Base-by-base conservation (phyloP, 805 yeast species). In the Schizosaccharomyces octosporus region DNA sequence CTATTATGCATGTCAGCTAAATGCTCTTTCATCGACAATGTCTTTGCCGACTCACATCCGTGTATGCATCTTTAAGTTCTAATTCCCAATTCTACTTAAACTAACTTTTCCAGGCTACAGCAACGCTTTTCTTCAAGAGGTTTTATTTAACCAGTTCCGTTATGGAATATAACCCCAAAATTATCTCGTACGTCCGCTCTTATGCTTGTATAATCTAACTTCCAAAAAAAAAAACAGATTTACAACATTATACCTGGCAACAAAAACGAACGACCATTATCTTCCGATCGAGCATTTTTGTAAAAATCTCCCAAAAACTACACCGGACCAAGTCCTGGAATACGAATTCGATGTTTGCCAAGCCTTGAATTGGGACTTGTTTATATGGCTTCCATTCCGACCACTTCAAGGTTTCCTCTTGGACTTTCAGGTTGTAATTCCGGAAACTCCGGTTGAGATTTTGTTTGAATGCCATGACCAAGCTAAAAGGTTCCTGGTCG, bases 331-430 rank as follows among this genome's bases (percentile, higher is more conserved):
- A 29, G 81, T 93, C 41, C 72, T 90, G 62, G 83, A 82, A 63
- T 75, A 87, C 62, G 99, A 93, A 72, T 93, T 87, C 68, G 75
- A 76, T 55, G 77, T 93, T 4, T 72, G 89, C 62, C 86, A 81
- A 70, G 77, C 86, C 9, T 74, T 93, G 66, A 76, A 81, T 63
- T 93, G 93, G 71, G 84, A 95, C 0, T 73, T 93, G 60, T 69
- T 83, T 64, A 90, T 85, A 9, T 97, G 90, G 70, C 96, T 87
- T 72, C 94, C 97, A 2, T 83, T 80, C 71, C 77, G 84, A 64
- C 87, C 97, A 0, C 72, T 93, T n/a, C 93, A 89, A 70, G 99
- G 99, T 27, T 89, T 90, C 69, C 90, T 84, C 71, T 78, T 90
- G 59, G 99, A 93, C 71, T 79, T 89, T 65, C 98, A 93, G 70